Base-by-base conservation (phyloP, 805 yeast genomes). In the Sugiyamaella marilandica region DNA sequence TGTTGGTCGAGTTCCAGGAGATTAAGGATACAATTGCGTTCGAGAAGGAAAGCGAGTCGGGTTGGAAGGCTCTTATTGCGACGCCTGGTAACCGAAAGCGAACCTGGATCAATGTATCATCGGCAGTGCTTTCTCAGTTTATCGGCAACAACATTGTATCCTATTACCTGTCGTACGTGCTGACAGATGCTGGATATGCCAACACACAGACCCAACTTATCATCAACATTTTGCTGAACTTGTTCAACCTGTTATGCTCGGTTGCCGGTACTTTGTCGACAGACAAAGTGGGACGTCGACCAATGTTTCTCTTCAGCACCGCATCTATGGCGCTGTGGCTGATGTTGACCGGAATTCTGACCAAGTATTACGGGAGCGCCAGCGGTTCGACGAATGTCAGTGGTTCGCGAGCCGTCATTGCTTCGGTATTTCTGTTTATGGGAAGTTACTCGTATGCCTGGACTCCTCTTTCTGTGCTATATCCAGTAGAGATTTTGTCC, bases 31-130 rank as follows among this genome's bases (percentile, higher is more conserved):
- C 53, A 2, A 24, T 50, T 9, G 32, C 36, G 11, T 18, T 33
- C 18, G 53, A 50, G 31, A 43, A 44, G 26, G 55, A 37, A 39
- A 31, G 13, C 53, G 55, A 10, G 41, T 55, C 55, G 44, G 47
- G 48, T 55, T 59, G 41, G 33, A 55, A 21, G 52, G 82, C 43
- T 61, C 70, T 26, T 72, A 74, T 41, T 82, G 83, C 34, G 80
- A 80, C 65, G 74, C 82, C 49, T 85, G 81, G 67, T 82, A 54
- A 83, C 63, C 69, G 81, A 60, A 78, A 76, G 64, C 73, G 85
- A 72, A 79, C 80, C 72, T 51, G 80, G 41, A 70, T 83, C 55
- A 87, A 87, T 62, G 72, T 85, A 2, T 80, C 85, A 7, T 70
- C 84, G 24, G 87, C 83, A 69, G 81, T 60, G 29, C 57, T 60